A percentile compares a stretch with the other conserved stretches of the same genome.
Conservation (phyloP, 176 grass and related monocot species). For the Oryza longistaminata region DNA sequence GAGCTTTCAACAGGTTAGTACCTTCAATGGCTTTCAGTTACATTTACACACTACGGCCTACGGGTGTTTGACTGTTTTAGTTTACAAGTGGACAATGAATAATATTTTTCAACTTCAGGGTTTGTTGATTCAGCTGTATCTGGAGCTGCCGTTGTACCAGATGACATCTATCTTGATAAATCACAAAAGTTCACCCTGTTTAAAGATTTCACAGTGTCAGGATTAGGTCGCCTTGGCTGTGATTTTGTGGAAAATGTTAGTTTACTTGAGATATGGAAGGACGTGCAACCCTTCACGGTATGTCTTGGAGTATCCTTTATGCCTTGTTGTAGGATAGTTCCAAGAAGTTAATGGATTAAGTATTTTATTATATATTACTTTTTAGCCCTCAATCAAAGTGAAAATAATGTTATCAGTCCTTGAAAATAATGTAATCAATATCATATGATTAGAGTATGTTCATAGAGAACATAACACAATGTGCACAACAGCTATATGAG, state of each 20-base stretch:
- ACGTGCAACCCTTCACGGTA: constrained; percentile 53
- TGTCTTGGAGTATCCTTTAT: constrained; percentile 27
- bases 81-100: background rate
- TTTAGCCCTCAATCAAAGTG: background rate
- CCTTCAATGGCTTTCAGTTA: constrained; percentile 4
- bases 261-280: constrained; percentile 79
- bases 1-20: constrained; percentile 14
- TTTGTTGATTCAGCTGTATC: constrained; percentile 25
- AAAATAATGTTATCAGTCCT: background rate
- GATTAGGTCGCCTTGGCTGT: constrained; percentile 70
- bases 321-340: background rate
- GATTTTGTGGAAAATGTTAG: constrained; percentile 46
- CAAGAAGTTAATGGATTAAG: constrained; percentile 9
- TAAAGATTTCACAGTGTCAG: constrained; percentile 67
- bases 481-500: constrained; percentile 22
- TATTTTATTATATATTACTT: constrained; percentile 33
- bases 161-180: constrained; percentile 34
- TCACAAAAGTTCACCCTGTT: constrained; percentile 64
- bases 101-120: constrained; percentile 2
- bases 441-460: background rate
- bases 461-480: constrained; percentile 15
- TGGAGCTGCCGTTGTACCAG: constrained; percentile 11
- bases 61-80: background rate
- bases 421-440: background rate
- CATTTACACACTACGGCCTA: background rate